Evolutionary conservation across 2,329 filamentous ascomycete genomes (phyloP), one percentile per base, ranked within the genome.

Genomic region (Apiospora kogelbergensis): DNA sequence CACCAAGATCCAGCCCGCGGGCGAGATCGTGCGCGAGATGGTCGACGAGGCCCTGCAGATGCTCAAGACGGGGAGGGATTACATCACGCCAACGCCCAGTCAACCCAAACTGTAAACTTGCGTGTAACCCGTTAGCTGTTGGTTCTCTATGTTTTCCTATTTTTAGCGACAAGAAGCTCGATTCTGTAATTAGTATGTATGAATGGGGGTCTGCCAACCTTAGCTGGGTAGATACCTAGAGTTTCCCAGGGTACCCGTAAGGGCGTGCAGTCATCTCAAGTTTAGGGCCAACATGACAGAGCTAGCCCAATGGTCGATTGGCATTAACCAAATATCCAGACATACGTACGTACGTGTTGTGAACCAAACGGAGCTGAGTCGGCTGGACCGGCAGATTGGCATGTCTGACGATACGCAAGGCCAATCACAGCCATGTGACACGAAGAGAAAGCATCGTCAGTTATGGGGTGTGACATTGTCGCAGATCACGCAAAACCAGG

Each of bases 21-120:
- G 84, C 63, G 87, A 91, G 72, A 97, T 98, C 82, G 90, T 98
- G n/a, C 87, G 90, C 70, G 94, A 97, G 73, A 98, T 98, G 94
- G 93, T 97, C 11, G 81, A 82, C 24, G 90, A 95, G 78, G 93
- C 93, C 1, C 89, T 90, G 10, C 85, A 87, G 1, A 88, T 91
- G 84, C 77, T 97, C 74, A 88, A 84, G 78, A 77, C 85, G 37
- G 91, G 90, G 4, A 82, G 85, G 46, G 80, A 81, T 2, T 95
- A 92, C 80, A 78, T 95, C 10, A 64, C 71, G 6, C 63, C 63
- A 13, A 65, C 63, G 5, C 63, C 63, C 63, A 45, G 24, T 33
- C 63, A 65, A 24, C 63, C 63, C 13, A 65, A 65, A 37, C 33
- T 65, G 63, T 65, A 60, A 60, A 7, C 17, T 20, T 37, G 30